Evolutionary conservation across 768 basidiomycete genomes (phyloP).

Genomic region (Gloeopeniophorella convolvens): DNA sequence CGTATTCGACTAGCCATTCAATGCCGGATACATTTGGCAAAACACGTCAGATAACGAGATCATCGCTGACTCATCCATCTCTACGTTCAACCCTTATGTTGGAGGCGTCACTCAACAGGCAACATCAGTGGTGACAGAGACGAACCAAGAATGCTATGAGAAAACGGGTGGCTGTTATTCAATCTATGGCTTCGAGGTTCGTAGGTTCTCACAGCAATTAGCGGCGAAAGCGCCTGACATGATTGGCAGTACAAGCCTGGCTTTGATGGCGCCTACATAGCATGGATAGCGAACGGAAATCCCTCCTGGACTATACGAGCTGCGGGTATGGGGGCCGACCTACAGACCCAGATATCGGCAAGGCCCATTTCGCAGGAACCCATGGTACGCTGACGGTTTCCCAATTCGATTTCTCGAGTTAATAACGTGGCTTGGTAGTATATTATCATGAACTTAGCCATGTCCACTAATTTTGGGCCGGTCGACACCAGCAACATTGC

Average conservation of each 20-base stretch:
- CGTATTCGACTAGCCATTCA: constrained; percentile 12
- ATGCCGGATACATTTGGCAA: constrained; percentile 12
- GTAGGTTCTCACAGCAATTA: no score
- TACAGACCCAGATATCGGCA: constrained; percentile 26
- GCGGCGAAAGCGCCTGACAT: no score
- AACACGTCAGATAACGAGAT: not conserved
- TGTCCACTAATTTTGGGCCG: constrained; percentile 51
- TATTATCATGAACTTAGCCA: constrained; percentile 51
- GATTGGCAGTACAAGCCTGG: constrained; percentile 37
- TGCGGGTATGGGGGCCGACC: constrained; percentile 32
- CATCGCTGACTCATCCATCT: no score
- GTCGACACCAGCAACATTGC: constrained; percentile 47
- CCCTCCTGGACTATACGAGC: constrained; percentile 36
- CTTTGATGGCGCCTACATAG: constrained; percentile 31
- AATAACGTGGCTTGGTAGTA: constrained; percentile 34
- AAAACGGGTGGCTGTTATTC: constrained; percentile 29
- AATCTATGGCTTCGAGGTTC: constrained; percentile 40
- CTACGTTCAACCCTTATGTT: constrained; percentile 58
- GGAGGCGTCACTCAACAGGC: constrained; percentile 84
- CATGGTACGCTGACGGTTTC: constrained; percentile 27
- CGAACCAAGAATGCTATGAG: constrained; percentile 32
- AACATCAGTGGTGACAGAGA: constrained; percentile 62
- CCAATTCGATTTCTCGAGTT: not conserved
- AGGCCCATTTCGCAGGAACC: constrained; percentile 40
- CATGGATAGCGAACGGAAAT: constrained; percentile 36